Conservation (phyloP, 441 rosid species). For the Populus hybrid region DNA sequence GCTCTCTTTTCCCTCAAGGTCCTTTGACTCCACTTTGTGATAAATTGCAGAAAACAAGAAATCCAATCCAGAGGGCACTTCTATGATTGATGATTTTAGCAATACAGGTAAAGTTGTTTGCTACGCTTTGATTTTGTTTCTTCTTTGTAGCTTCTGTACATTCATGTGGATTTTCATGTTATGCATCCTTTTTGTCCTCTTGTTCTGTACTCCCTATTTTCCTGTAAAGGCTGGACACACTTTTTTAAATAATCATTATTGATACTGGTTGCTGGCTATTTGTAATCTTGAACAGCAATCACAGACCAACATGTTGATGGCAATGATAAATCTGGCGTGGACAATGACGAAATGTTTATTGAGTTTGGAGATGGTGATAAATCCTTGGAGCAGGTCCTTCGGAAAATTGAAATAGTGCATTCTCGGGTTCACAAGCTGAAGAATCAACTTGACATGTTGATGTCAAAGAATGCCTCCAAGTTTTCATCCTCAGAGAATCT, state of each 20-base stretch:
- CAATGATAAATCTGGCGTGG: constrained; percentile 35
- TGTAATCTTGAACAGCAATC: constrained; percentile 29
- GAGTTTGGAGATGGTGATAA: constrained; percentile 47
- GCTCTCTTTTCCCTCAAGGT: neutral
- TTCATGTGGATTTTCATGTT: neutral
- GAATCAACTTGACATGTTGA: constrained; percentile 53
- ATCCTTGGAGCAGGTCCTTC: constrained; percentile 58
- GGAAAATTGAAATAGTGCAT: constrained; percentile 61
- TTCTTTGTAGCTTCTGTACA: neutral
- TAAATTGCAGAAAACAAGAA: constrained; percentile 60
- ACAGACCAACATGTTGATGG: constrained; percentile 38
- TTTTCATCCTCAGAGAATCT: constrained; percentile 88
- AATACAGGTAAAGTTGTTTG: constrained; percentile 34
- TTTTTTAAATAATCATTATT: constrained; percentile 1
- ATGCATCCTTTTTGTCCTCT: neutral
- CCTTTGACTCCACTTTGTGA: constrained; percentile 3
- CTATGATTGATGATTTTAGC: constrained; percentile 56
- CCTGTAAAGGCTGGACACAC: neutral
- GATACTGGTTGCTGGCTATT: constrained; percentile 5
- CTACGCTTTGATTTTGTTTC: neutral
- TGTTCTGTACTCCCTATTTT: neutral
- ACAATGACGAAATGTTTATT: constrained; percentile 36
- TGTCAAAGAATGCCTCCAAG: constrained; percentile 64
- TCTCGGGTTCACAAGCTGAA: constrained; percentile 64
- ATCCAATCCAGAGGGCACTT: constrained; percentile 51